Percentiles rank a stretch among this genome's conserved stretches.
These are phyloP conservation scores for Monosporascus sp. DNA, from an alignment of 2,329 filamentous ascomycete species.

Conservation along the genomic window DNA sequence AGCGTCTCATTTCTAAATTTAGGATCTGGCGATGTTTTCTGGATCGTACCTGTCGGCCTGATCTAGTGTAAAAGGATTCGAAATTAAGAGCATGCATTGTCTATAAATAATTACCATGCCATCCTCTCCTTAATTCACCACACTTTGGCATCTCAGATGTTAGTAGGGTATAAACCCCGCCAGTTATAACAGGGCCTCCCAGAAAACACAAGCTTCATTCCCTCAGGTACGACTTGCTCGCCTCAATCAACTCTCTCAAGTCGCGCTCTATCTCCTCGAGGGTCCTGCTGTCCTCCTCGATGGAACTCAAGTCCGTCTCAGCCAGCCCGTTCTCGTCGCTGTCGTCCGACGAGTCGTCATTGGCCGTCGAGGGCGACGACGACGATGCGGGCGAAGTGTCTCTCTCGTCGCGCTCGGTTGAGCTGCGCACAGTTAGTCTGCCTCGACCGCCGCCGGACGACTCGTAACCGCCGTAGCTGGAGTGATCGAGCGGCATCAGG, in stretches of 20 bases:
- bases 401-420: neutral
- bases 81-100: too few relatives aligned
- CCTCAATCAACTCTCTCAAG: neutral
- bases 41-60: too few relatives aligned
- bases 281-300: neutral
- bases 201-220: neutral
- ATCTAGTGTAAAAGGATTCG: too few relatives aligned
- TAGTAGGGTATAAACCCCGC: too few relatives aligned
- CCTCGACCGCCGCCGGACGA: neutral
- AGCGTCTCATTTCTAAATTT: too few relatives aligned
- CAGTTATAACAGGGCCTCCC: too few relatives aligned
- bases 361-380: neutral
- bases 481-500: conserved; percentile 7
- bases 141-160: too few relatives aligned
- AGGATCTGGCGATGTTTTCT: too few relatives aligned
- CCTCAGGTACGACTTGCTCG: neutral
- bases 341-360: neutral
- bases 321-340: neutral
- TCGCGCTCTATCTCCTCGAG: neutral
- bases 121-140: too few relatives aligned
- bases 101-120: too few relatives aligned
- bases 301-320: neutral
- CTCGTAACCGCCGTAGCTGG: conserved; percentile 1
- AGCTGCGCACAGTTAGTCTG: conserved; percentile 11
- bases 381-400: neutral